These are phyloP conservation scores for Trapa bicornis DNA, from an alignment of 345 rosid genomes.

Conservation along the genomic window DNA sequence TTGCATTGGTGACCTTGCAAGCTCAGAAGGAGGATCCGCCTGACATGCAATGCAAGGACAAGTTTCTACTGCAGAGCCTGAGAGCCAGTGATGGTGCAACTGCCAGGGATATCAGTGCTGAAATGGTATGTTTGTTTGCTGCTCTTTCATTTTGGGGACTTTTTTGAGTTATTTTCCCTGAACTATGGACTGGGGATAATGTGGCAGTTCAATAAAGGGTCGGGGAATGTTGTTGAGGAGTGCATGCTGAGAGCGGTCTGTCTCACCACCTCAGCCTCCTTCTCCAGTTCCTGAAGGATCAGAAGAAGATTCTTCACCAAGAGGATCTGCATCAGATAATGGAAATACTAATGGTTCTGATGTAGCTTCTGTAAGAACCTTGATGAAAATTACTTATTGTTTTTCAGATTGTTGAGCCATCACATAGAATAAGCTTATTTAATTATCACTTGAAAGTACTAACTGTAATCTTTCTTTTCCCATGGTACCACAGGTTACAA, in stretches of 20 bases:
- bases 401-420: background rate
- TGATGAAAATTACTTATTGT: background rate
- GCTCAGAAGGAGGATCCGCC: conserved; percentile 67
- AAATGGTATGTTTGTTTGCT: conserved; percentile 34
- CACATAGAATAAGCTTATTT: background rate
- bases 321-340: conserved; percentile 52
- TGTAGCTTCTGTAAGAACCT: conserved; percentile 34
- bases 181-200: background rate
- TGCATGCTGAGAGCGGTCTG: conserved; percentile 63
- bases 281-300: conserved; percentile 73
- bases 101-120: conserved; percentile 53
- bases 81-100: conserved; percentile 32
- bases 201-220: conserved; percentile 59
- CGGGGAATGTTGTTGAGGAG: conserved; percentile 61
- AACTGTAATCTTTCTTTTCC: conserved; percentile 5
- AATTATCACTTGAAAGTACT: background rate
- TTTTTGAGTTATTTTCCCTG: conserved; percentile 1
- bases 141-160: background rate
- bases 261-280: conserved; percentile 64
- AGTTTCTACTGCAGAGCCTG: conserved; percentile 73
- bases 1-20: conserved; percentile 65
- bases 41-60: conserved; percentile 76
- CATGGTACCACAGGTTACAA: conserved; percentile 33
- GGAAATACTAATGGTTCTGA: conserved; percentile 42
- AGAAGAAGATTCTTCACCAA: conserved; percentile 64